Evolutionary conservation across 257 asterid species (phyloP), one percentile per base, ranked within the genome.

Genomic region (Lavandula angustifolia): DNA sequence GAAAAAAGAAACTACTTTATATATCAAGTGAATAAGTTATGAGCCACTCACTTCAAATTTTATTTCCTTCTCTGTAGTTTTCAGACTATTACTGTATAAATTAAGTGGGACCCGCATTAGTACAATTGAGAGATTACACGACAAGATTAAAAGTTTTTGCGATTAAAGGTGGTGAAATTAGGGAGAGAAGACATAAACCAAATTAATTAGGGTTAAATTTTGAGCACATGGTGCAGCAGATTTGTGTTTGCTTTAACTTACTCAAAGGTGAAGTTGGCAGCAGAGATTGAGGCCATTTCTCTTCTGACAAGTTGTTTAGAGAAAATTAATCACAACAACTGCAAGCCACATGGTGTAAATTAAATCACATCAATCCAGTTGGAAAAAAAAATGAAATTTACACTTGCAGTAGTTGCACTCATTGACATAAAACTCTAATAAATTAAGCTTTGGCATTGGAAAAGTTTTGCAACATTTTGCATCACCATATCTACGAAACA

Each of bases 291-390:
- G 27, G 17, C 56, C 67, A 78, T 66, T 75, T 80, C 76, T 64
- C 89, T 79, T 62, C 78, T 76, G 64, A 85, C 75, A 57, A 79
- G 74, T 66, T 81, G 84, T 70, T 76, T 79, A 52, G 67, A 76
- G 81, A 75, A 86, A 86, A 75, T 79, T 75, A 18, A n/a, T n/a
- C 72, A 38, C 9, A 3, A 7, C 7, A 72, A 72, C 86, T 84
- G 86, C 67, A n/a, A 64, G 78, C 71, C 76, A 78, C 55, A 76
- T 72, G 72, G 48, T 38, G 6, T 47, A 53, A 64, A 41, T 41
- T 1, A 41, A 2, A 64, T 71, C 76, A 63, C 67, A 71, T 71
- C 62, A 48, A 29, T 64, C 47, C 65, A 22, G 27, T 22, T 22
- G 27, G 27, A 2, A 22, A 22, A 22, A 22, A 22, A 22, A 22